Conservation (phyloP, 2,329 filamentous ascomycete species). For the Ceratocystis diversiconidia region DNA sequence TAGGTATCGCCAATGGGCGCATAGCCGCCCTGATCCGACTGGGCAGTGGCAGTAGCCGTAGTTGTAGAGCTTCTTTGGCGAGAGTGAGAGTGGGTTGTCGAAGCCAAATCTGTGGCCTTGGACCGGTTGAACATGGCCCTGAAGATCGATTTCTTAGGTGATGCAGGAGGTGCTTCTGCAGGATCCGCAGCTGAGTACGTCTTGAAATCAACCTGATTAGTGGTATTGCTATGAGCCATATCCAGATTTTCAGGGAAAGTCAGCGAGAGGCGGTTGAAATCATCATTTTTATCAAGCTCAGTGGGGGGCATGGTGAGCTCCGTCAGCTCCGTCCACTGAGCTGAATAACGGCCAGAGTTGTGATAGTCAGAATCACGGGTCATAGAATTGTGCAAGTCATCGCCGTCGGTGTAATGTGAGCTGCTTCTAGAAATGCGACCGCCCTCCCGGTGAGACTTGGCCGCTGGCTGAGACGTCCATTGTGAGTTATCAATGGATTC, state of each 20-base stretch:
- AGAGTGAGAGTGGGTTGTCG: constrained; percentile 11
- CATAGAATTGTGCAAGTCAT: constrained; percentile 9
- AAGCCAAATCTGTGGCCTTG: constrained; percentile 10
- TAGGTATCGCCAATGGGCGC: background rate
- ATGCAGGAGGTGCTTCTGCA: background rate
- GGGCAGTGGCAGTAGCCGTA: background rate
- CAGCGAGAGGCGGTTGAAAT: constrained; percentile 12
- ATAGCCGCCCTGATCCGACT: background rate
- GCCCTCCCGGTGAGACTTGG: constrained; percentile 1
- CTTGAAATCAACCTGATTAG: background rate
- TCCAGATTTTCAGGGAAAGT: constrained; percentile 14
- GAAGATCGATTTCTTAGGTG: constrained; percentile 16
- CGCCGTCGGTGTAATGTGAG: constrained; percentile 15
- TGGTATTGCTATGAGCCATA: background rate
- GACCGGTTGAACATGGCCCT: constrained; percentile 15
- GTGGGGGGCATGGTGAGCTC: constrained; percentile 16
- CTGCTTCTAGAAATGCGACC: constrained; percentile 15
- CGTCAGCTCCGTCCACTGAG: constrained; percentile 17
- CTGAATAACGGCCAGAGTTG: constrained; percentile 15
- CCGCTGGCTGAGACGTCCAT: background rate
- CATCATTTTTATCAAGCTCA: constrained; percentile 16
- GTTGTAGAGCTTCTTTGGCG: constrained; percentile 16
- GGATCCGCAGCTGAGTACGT: background rate
- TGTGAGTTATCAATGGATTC: constrained; percentile 1
- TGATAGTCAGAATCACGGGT: constrained; percentile 12